phyloP scores from a whole-genome alignment of 2,329 filamentous ascomycete genomes.

The Xylaria sp. region DNA sequence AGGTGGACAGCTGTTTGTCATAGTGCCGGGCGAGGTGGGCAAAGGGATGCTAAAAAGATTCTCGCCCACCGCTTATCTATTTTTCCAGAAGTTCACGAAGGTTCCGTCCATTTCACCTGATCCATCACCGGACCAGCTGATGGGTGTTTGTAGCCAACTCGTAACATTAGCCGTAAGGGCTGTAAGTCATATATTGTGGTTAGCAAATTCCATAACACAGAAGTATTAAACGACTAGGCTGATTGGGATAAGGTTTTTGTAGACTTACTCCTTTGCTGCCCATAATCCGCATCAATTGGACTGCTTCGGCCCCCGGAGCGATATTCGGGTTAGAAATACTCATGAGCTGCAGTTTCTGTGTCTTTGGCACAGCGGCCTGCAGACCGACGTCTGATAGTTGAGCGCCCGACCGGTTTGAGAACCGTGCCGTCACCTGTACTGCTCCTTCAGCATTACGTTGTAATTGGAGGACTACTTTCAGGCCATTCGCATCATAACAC shows the following conservation, averaged over 20 bases:
- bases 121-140: constrained; percentile 79
- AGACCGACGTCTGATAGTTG: constrained; percentile 80
- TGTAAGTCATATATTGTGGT: constrained; percentile 51
- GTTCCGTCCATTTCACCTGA: constrained; percentile 97
- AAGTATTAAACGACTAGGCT: neutral
- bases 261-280: constrained; percentile 85
- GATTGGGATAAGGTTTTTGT: neutral
- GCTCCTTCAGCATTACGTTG: constrained; percentile 83
- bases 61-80: constrained; percentile 9
- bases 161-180: constrained; percentile 86
- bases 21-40: neutral
- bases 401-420: constrained; percentile 78
- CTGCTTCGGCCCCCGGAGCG: constrained; percentile 81
- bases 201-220: constrained; percentile 8
- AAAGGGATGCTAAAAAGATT: neutral
- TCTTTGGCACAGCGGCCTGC: constrained; percentile 96
- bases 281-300: constrained; percentile 88
- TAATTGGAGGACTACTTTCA: constrained; percentile 82
- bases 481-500: constrained; percentile 87
- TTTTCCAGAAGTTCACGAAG: constrained; percentile 53
- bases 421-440: constrained; percentile 84
- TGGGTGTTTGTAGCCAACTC: constrained; percentile 81
- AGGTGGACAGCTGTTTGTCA: neutral
- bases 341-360: constrained; percentile 91
- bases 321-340: constrained; percentile 87